Evolutionary conservation across 257 asterid species (phyloP), one percentile per base, ranked within the genome.

Genomic region (Cruciata laevipes): DNA sequence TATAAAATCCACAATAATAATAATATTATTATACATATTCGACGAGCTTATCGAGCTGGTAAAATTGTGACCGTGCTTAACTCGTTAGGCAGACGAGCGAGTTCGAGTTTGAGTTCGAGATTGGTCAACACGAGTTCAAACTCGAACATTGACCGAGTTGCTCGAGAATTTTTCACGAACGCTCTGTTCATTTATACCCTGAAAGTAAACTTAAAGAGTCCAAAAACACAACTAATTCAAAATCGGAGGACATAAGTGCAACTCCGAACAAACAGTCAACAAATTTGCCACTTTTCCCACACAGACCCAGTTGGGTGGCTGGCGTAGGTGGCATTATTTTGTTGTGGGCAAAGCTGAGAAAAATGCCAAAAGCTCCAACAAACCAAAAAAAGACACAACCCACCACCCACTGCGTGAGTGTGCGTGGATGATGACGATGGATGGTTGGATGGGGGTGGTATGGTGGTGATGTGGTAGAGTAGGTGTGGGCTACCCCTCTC

Each of bases 381-480:
- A 42, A 42, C 51, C 51, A 42, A 42, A 40, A 42, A 42, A 42
- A 42, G 51, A 42, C 87, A 75, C n/a, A n/a, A n/a, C 37, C 17
- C 64, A 30, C 78, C 57, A 57, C 25, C 17, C 30, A 20, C 23
- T 8, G 65, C 33, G 20, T 52, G 58, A 10, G 58, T 17, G 58
- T 52, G 24, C 20, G 27, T 58, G 63, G 27, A 47, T 33, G 67
- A 25, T 31, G 60, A 32, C 44, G 62, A 9, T 24, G 52, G 57
- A 7, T 56, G 61, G 61, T 23, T 56, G 61, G 32, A 23, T 53
- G 60, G 60, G 25, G 60, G 27, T 21, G 60, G 27, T 53, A 53
- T 71, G 77, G 77, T 78, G 80, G 80, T 71, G 70, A 60, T 30
- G 23, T 72, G 83, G 76, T 75, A 57, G 78, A 73, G 79, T 68